Evolutionary conservation across 169 alveolate genomes (phyloP), one percentile per base, ranked within the genome.

Genomic region (Plasmodium chabaudi): DNA sequence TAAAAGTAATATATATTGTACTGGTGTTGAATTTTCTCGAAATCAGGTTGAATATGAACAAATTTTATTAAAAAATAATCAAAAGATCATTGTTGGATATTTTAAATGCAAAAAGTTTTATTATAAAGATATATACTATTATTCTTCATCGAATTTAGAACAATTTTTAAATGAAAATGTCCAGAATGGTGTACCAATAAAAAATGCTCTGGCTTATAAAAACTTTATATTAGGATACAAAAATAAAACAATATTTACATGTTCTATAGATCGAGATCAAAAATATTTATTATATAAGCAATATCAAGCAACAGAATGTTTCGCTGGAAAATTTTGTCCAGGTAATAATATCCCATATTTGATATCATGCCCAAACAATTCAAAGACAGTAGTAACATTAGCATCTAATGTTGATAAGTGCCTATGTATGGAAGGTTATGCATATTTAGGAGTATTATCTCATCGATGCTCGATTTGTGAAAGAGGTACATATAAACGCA

Each of bases 381-480:
- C 96, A 23, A 74, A 55, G n/a, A 94, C 96, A 9, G 64, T 86
- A 21, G 84, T 73, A 19, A 69, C 23, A 5, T 87, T 87, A 15
- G 92, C 95, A 17, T 46, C 49, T 34, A 19, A 44, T 61, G 72
- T 84, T n/a, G 87, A 77, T 27, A 79, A 92, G 39, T 94, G 96
- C 51, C 65, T 94, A 86, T 94, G 96, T 53, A 1, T 92, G 51
- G 77, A 92, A 56, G 96, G 96, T 12, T 87, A 69, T 51, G 74
- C 92, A 47, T 69, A 82, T 46, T 64, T 79, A 44, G 91, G 87
- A 51, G 39, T 60, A 46, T 12, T 56, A 53, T 59, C 87, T 7
- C 73, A 69, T 21, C 65, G 72, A 53, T 94, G 96, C 68, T 53
- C 90, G 3, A 88, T 92, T 4, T 94, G 96, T 70, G 91, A 87